Percentiles rank a stretch among this genome's conserved stretches.
phyloP scores from a whole-genome alignment of 371 early-diverging fungal genomes.

The Mucor racemosus region DNA sequence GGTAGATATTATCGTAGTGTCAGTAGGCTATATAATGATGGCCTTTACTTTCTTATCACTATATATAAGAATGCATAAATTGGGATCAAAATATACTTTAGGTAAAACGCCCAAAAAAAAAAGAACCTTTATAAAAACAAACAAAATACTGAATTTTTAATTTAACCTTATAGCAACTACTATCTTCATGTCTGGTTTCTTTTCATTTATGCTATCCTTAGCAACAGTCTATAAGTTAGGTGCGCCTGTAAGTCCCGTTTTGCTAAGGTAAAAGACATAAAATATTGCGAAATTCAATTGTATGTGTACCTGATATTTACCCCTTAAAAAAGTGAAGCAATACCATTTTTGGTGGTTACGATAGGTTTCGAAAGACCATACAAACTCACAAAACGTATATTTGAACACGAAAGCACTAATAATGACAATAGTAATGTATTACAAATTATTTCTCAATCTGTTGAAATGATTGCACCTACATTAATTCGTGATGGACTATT shows the following conservation, averaged over 20 bases:
- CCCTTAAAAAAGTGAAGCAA: background rate
- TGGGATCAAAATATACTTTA: conserved; percentile 13
- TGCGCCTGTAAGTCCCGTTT: background rate
- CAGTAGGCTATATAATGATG: conserved; percentile 11
- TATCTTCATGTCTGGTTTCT: conserved; percentile 7
- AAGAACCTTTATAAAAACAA: background rate
- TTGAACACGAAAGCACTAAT: background rate
- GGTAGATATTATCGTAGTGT: conserved; percentile 3
- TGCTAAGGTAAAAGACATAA: background rate
- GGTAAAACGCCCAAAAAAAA: background rate
- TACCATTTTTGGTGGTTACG: conserved; percentile 4
- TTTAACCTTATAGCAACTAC: background rate
- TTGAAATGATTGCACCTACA: background rate
- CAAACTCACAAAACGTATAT: background rate
- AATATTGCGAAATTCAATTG: too few relatives aligned
- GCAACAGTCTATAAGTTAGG: conserved; percentile 1
- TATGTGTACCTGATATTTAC: too few relatives aligned
- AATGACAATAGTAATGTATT: background rate
- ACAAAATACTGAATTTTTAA: background rate
- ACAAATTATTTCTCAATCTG: background rate
- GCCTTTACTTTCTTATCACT: conserved; percentile 13
- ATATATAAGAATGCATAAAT: conserved; percentile 15
- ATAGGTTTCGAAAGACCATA: conserved; percentile 5
- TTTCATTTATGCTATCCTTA: conserved; percentile 2
- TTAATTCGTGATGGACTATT: conserved; percentile 1